Evolutionary conservation across 2,329 filamentous ascomycete species (phyloP), one percentile per base, ranked within the genome.

Genomic region (Beauveria asiatica): DNA sequence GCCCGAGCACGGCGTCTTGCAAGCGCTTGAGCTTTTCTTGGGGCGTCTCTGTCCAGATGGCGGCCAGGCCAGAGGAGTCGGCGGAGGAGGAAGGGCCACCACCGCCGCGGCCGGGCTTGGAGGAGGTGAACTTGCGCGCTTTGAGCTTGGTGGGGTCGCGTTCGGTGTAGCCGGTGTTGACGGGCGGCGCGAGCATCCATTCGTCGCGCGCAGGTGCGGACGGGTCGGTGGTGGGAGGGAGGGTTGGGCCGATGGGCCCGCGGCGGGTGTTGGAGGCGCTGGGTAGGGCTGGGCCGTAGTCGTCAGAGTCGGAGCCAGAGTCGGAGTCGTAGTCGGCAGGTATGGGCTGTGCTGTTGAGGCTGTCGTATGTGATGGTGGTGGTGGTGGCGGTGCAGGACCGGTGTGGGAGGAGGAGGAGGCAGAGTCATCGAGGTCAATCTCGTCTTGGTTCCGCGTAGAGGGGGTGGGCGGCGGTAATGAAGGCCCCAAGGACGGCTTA

Each of bases 31-130:
- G 84, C 72, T 95, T 96, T 74, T 97, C 83, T 70, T 93, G 89
- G 0, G 91, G 89, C 9, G 91, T 96, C 73, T 97, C 93, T 0
- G 90, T 92, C 93, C 93, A 97, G 48, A 93, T 84, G 23, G 84
- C 85, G 68, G 83, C 82, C 50, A 90, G 80, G 5, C 70, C 73
- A 10, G 67, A 63, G 10, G 67, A 63, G 10, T 65, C 66, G 30
- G 30, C 11, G 30, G 30, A 33, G 10, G 30, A 13, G 11, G 30
- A 13, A 33, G 30, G 30, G 10, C 67, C 58, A 1, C 70, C 67
- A n/a, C 73, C 72, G 52, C 52, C 52, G 54, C 33, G 16, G 21
- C 23, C 25, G 23, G 51, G 75, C 4, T 82, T 81, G 42, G 88
- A 88, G 56, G 90, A 33, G 30, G 30, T 86, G 77, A 97, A 97